Percentiles rank a stretch among this genome's conserved stretches.
phyloP scores from a whole-genome alignment of 2,329 filamentous ascomycete genomes.

The Phyllosticta ampelicida region DNA sequence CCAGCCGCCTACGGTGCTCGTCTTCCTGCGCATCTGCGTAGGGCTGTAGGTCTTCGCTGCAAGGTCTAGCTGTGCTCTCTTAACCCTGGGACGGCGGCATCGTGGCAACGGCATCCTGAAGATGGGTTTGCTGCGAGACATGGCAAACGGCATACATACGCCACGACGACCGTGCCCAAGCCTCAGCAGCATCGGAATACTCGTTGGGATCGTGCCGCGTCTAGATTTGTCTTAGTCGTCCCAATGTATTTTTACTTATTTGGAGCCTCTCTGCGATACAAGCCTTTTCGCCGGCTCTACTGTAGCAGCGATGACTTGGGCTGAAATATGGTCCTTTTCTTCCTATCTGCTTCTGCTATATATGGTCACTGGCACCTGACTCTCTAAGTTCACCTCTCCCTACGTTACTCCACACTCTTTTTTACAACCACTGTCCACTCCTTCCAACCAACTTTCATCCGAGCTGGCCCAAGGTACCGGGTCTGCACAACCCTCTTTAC shows the following conservation, averaged over 20 bases:
- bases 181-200: background rate
- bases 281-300: background rate
- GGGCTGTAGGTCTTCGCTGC: background rate
- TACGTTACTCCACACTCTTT: background rate
- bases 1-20: background rate
- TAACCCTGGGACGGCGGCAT: too few species aligned
- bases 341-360: background rate
- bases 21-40: background rate
- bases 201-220: background rate
- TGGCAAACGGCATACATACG: background rate
- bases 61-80: too few species aligned
- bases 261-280: background rate
- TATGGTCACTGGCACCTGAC: background rate
- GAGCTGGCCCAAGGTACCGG: background rate
- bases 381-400: background rate
- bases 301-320: background rate
- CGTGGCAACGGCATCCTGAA: too few species aligned
- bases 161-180: background rate
- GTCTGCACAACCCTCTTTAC: constrained; percentile 5
- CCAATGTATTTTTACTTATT: background rate
- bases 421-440: background rate
- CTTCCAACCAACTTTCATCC: constrained; percentile 1
- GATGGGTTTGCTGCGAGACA: too few species aligned
- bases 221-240: background rate
- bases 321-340: background rate